Evolutionary conservation across 169 alveolate genomes (phyloP).

Genomic region (Nephromyces sp.): DNA sequence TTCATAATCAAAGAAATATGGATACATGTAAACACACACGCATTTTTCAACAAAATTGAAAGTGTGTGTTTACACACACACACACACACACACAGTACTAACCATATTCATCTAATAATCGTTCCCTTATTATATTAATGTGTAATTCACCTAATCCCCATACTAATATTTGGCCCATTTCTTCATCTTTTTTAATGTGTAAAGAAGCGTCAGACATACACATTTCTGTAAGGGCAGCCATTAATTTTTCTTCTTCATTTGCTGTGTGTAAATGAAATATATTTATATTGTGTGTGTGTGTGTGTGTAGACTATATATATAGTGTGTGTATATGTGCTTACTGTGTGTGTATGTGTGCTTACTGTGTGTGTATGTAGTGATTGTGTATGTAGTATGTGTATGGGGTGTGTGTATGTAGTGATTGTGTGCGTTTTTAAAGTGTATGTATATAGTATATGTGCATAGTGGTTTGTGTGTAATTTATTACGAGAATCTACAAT

Average conservation of each 20-base stretch:
- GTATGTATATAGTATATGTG: neutral
- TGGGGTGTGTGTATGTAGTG: too few species aligned
- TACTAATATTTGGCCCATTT: neutral
- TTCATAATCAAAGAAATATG: too few species aligned
- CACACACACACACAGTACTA: neutral
- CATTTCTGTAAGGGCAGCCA: neutral
- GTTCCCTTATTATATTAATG: conserved; percentile 8
- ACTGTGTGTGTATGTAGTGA: too few species aligned
- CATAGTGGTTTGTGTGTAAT: neutral
- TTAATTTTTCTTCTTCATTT: neutral
- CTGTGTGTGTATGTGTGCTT: too few species aligned
- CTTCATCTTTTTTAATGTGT: neutral
- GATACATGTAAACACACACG: too few species aligned
- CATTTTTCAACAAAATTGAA: too few species aligned
- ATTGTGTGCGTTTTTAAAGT: neutral
- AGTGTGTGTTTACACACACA: neutral
- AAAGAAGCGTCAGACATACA: neutral
- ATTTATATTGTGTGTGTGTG: neutral
- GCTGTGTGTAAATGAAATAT: neutral
- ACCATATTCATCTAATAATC: conserved; percentile 17
- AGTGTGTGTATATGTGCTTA: neutral
- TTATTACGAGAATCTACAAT: neutral
- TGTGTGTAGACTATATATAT: neutral
- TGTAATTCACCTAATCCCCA: conserved; percentile 32
- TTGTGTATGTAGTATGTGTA: too few species aligned